Base-by-base conservation (phyloP, 2,329 filamentous ascomycete species). In the Geosmithia flava region DNA sequence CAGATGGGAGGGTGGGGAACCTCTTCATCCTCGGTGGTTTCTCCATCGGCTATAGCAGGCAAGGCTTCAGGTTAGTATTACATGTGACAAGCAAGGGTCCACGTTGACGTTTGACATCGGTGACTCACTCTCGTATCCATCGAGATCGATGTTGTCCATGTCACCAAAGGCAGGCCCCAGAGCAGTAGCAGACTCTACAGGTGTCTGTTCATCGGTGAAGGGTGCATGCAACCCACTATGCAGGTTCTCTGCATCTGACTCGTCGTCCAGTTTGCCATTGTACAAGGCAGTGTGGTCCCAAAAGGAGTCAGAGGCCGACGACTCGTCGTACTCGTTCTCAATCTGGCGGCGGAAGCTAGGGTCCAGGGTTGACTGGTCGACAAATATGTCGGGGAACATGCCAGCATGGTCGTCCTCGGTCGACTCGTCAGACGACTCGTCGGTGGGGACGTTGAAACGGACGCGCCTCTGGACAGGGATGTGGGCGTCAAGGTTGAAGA, bases 331-430 rank as follows among this genome's bases (percentile, higher is more conserved):
- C 53, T 87, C 80, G 53, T 77, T 74, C 59, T 89, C 84, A 53
- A 90, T 83, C 65, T 87, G 81, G 42, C 78, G 76, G 53, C 84
- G 83, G 58, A 91, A 80, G 47, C 75, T 74, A 6, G 84, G 82
- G 55, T 88, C 85, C 5, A 91, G 71, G 16, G 78, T 74, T 58
- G 80, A 83, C 63, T 89, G 84, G 46, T 85, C 80, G 49, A 90
- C 72, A 62, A 91, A 91, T 50, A 91, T 81, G 59, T 89, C 81
- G 1, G 85, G 83, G 52, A 87, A 87, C 53, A 88, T 77, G 53
- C 80, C 77, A 51, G 78, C 75, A 44, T 74, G 66, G 53, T 81
- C 75, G 50, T 80, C 75, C 40, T 82, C 78, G 3, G 72, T 77
- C 46, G 81, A 80, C 47, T 79, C 81, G 23, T 42, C 40, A 8